Percentiles rank a stretch among this genome's conserved stretches.
These are phyloP conservation scores for Aspergillus sergii DNA, from an alignment of 2,329 filamentous ascomycete species.

Conservation along the genomic window DNA sequence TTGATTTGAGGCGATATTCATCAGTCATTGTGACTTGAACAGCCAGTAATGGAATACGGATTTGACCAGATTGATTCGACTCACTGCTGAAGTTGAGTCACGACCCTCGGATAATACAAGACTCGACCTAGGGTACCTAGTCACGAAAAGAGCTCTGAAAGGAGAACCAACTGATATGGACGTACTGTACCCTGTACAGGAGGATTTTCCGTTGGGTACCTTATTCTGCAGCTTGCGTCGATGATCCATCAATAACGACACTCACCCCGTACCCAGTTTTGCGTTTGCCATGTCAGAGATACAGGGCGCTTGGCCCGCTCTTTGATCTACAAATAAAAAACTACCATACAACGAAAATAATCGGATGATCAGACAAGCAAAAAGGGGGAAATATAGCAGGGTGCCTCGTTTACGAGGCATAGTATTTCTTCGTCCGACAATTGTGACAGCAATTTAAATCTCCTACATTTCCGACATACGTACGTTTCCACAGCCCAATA, in stretches of 20 bases:
- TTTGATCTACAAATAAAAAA: background rate
- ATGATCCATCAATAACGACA: slow-evolving; percentile 7
- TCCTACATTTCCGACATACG: slow-evolving; percentile 1
- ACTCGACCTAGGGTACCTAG: background rate
- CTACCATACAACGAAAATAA: background rate
- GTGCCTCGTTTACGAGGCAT: background rate
- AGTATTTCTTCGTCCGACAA: background rate
- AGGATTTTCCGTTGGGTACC: slow-evolving; percentile 20
- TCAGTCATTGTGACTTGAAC: background rate
- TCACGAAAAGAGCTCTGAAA: background rate
- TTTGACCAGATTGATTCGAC: background rate
- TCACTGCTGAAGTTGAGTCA: background rate
- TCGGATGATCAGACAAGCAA: background rate
- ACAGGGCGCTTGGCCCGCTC: slow-evolving; percentile 15
- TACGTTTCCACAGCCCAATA: background rate
- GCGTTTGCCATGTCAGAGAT: slow-evolving; percentile 9
- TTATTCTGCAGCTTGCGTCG: slow-evolving; percentile 21
- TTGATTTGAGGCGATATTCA: slow-evolving; percentile 12
- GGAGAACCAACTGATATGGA: background rate
- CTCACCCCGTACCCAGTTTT: slow-evolving; percentile 3
- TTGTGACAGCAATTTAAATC: background rate
- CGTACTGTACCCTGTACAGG: background rate
- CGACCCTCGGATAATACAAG: background rate
- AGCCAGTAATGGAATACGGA: background rate
- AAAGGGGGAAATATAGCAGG: background rate